Evolutionary conservation across 176 grass and related monocot genomes (phyloP), one percentile per base, ranked within the genome.

Genomic region (Bonia amplexicaulis): DNA sequence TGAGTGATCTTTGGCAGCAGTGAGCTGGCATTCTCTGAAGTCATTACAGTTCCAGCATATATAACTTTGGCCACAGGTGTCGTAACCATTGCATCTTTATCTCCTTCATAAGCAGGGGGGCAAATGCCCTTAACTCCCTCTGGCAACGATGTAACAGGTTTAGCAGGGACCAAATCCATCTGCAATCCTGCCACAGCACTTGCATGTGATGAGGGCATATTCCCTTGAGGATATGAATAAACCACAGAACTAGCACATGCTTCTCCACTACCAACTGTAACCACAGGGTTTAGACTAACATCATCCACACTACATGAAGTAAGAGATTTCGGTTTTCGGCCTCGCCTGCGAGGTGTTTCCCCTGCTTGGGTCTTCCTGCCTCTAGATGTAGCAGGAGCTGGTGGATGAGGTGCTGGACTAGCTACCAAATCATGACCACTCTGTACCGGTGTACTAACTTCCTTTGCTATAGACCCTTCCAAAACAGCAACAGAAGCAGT

Each of bases 341-440:
- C 93, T 86, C 90, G 82, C 10, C 90, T 87, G 77, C 90, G 90
- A 86, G 88, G 82, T 78, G 58, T 86, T 83, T 92, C 90, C 81
- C 85, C 90, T 84, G 58, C 64, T 85, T 88, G 90, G 45, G 44
- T 35, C 52, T 92, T 95, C 53, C 70, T 89, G 66, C 85, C 85
- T 88, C 86, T 95, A 69, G 90, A 45, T 79, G 87, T 69, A 61
- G 31, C 48, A 67, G 85, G 67, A 37, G 46, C 47, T 78, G 85
- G 79, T 81, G 81, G 72, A 73, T 87, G 66, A 55, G 46, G 42
- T 86, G 58, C 76, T 74, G 41, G 49, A 75, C 74, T 73, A 74
- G 69, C 42, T 87, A 73, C 29, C n/a, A 41, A 23, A 60, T 84
- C 71, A 69, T 79, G 49, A 84, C 46, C 51, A 44, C 29, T 84